Evolutionary conservation across 1,139 yeast species (phyloP), one percentile per base, ranked within the genome.

Genomic region (Geotrichum carabidarum): DNA sequence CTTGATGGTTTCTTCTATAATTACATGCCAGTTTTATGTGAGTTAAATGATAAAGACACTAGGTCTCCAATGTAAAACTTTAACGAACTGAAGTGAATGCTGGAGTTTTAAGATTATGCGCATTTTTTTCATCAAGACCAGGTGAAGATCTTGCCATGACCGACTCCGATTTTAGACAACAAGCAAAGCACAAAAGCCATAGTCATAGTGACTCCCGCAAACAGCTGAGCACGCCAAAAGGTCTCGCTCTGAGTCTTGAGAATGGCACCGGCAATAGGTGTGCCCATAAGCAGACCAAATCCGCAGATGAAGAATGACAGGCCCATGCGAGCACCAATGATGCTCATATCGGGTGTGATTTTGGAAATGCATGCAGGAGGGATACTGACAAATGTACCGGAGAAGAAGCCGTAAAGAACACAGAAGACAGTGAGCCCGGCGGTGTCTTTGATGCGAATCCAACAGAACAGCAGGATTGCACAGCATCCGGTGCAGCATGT

Each of bases 201-300:
- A 31, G 47, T 17, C 48, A 54, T 50, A 5, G 30, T 9, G 35
- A 42, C 27, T 11, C 51, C 57, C 4, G 51, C 14, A 15, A 44
- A 54, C 12, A 46, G 18, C 43, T 54, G 53, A 7, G 42, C 31
- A 11, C 54, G 51, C 45, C 48, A 43, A 37, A 50, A 54, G 9
- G 17, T 30, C 22, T 35, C 37, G 36, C 62, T 54, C 42, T 55
- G 57, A n/a, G 53, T 41, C 11, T 51, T 57, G 31, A 65, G 54
- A 42, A 79, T 71, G 3, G 79, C 80, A 44, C 84, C 83, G 2
- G 79, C 78, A 31, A 80, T 69, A 22, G 84, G 84, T 53, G 80
- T 71, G 0, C 81, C 77, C 1, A 76, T 71, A 42, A 84, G 70
- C 12, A 81, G 73, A 36, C 82, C 81, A 60, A 83, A 75, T 1